Percentiles rank a stretch among this genome's conserved stretches.
These are phyloP conservation scores for Rhodotorula taiwanensis DNA, from an alignment of 768 basidiomycete species.

Conservation along the genomic window DNA sequence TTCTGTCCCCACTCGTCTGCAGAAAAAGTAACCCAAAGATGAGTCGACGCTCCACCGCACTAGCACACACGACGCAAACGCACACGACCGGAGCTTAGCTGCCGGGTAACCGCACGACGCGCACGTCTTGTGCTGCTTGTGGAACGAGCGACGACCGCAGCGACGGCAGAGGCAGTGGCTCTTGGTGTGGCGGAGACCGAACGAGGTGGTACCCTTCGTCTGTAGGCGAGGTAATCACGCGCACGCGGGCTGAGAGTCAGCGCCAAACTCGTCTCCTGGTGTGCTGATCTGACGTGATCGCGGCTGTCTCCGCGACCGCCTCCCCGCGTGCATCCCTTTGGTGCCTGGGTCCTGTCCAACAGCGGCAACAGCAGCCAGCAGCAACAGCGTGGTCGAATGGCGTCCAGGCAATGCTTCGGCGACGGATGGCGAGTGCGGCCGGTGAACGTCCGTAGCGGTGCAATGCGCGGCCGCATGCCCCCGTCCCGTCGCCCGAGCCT, in stretches of 20 bases:
- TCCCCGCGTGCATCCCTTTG: background rate
- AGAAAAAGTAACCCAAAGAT: no score
- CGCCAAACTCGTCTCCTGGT: no score
- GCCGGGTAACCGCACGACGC: conserved; percentile 93
- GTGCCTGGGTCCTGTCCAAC: no score
- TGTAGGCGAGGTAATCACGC: background rate
- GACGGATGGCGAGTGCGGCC: background rate
- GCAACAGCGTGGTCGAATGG: background rate
- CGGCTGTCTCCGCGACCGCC: background rate
- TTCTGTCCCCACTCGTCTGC: conserved; percentile 87
- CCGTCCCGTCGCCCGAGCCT: background rate
- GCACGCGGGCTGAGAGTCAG: background rate
- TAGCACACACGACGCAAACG: no score
- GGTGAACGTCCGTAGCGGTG: background rate
- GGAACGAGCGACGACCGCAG: conserved; percentile 91
- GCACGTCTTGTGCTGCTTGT: conserved; percentile 97
- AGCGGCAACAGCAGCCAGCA: background rate
- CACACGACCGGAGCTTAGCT: conserved; percentile 84
- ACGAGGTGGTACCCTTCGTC: conserved; percentile 40
- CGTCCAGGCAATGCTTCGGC: no score
- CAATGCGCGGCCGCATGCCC: no score
- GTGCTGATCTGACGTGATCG: background rate
- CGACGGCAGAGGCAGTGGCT: conserved; percentile 80
- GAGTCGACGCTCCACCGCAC: no score
- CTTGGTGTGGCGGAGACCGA: conserved; percentile 45